phyloP scores from a whole-genome alignment of 148 eudicot genomes.

The Vaccinium darrowii region DNA sequence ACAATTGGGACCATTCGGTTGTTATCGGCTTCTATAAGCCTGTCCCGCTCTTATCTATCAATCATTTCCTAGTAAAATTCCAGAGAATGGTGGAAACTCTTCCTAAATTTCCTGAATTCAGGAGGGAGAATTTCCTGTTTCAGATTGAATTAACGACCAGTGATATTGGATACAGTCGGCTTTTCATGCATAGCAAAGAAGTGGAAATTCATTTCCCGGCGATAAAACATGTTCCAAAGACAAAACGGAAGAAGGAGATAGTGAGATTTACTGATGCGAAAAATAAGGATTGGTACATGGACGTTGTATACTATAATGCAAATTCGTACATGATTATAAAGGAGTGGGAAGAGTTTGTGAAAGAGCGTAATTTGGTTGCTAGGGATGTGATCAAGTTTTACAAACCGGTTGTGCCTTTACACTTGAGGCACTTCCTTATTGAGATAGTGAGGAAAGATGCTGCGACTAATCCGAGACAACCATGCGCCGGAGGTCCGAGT shows the following conservation, averaged over 20 bases:
- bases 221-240: background rate
- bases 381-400: background rate
- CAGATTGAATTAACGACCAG: background rate
- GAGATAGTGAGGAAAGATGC: background rate
- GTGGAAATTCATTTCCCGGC: background rate
- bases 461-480: background rate
- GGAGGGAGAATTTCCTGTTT: conserved; percentile 1
- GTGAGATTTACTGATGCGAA: background rate
- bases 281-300: background rate
- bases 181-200: background rate
- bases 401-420: background rate
- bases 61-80: background rate
- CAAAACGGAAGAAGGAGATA: background rate
- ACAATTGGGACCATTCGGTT: background rate
- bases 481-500: background rate
- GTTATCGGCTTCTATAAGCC: conserved; percentile 3
- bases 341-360: background rate
- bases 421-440: background rate
- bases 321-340: conserved; percentile 1
- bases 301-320: background rate
- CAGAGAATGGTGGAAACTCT: background rate
- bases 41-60: background rate
- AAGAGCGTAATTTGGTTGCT: background rate
- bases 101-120: background rate
- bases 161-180: background rate